Conservation (phyloP, 1,284 basidiomycete species). For the Cystobasidium pallidum region DNA sequence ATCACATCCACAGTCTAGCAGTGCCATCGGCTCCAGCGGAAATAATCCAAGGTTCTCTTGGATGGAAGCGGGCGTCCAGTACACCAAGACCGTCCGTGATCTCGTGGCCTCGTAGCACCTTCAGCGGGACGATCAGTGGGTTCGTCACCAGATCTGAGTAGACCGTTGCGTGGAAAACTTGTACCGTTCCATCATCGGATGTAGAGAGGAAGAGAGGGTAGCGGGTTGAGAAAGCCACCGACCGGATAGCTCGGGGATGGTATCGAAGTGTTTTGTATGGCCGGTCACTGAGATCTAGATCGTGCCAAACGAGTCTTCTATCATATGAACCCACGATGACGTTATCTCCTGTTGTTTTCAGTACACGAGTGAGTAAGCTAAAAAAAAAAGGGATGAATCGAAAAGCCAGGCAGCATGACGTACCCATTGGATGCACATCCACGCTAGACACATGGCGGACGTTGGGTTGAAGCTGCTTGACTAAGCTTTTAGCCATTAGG, state of each 20-base stretch:
- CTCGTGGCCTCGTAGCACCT: constrained; percentile 88
- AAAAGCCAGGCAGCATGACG: constrained; percentile 24
- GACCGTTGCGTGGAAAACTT: constrained; percentile 93
- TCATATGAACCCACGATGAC: constrained; percentile 97
- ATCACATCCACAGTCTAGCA: constrained; percentile 72
- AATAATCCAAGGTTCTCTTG: constrained; percentile 87
- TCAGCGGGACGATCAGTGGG: constrained; percentile 93
- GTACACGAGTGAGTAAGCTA: background rate
- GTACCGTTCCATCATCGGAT: constrained; percentile 94
- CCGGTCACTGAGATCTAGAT: constrained; percentile 90
- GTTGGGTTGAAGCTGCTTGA: constrained; percentile 90
- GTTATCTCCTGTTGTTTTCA: constrained; percentile 67
- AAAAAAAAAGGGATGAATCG: too few relatives aligned
- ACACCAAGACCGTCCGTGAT: constrained; percentile 86
- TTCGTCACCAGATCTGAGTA: constrained; percentile 94
- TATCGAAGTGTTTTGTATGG: constrained; percentile 98
- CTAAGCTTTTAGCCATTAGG: constrained; percentile 84
- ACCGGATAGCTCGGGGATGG: constrained; percentile 88
- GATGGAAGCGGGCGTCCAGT: constrained; percentile 86
- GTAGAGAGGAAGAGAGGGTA: constrained; percentile 95
- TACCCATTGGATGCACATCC: constrained; percentile 90
- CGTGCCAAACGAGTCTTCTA: constrained; percentile 97
- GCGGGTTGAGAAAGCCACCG: constrained; percentile 86
- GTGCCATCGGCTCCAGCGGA: constrained; percentile 91
- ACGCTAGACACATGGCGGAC: constrained; percentile 96